Conservation (phyloP, 495 filamentous ascomycete genomes). For the Aspergillus homomorphus region DNA sequence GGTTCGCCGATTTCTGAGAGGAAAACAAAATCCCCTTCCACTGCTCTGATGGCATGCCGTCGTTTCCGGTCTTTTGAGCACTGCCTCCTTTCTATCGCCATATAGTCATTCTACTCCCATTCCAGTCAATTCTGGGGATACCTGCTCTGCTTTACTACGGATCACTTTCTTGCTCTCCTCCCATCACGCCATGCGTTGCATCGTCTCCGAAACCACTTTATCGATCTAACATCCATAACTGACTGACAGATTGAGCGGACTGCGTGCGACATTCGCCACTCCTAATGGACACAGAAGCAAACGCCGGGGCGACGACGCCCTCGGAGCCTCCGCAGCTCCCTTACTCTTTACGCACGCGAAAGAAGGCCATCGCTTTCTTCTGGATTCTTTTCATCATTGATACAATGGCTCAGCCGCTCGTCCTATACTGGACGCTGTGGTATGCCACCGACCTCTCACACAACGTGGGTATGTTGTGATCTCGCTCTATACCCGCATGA, state of each 20-base stretch:
- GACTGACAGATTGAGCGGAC: not conserved
- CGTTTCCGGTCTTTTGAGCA: conserved; percentile 1
- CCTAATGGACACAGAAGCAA: conserved; percentile 38
- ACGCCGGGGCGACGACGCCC: conserved; percentile 8
- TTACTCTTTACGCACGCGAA: conserved; percentile 53
- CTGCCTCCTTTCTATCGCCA: not conserved
- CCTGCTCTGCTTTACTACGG: too few species aligned
- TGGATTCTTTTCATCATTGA: conserved; percentile 58
- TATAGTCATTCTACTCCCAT: not conserved
- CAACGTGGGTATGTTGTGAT: conserved; percentile 45
- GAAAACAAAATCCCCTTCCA: not conserved
- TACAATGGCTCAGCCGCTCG: conserved; percentile 51
- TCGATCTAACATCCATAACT: conserved; percentile 5
- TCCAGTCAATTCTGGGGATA: not conserved
- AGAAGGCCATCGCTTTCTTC: conserved; percentile 54
- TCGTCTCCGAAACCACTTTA: not conserved
- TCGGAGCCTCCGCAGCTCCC: conserved; percentile 53
- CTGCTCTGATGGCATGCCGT: too few species aligned
- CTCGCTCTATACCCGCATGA: not conserved
- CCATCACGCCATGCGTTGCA: not conserved
- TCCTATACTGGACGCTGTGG: conserved; percentile 56
- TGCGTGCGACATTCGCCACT: conserved; percentile 3
- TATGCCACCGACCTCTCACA: conserved; percentile 53
- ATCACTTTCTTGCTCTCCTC: not conserved
- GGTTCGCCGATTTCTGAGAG: not conserved